phyloP scores from a whole-genome alignment of 2,329 filamentous ascomycete species.

The Aspergillus niger region DNA sequence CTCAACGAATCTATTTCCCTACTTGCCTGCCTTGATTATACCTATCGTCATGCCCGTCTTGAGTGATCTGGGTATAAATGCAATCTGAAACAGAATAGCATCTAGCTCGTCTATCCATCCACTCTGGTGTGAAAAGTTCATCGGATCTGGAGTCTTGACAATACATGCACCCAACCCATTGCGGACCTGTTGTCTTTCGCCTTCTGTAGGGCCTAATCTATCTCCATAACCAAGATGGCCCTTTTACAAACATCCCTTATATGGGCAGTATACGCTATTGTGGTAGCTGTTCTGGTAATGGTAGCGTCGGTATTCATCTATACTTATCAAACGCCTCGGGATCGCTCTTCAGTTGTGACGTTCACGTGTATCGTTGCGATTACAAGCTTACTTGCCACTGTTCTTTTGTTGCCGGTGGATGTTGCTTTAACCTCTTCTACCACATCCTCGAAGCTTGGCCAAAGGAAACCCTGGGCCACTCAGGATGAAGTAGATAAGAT shows the following conservation, averaged over 20 bases:
- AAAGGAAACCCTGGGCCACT: constrained; percentile 93
- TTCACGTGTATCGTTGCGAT: constrained; percentile 84
- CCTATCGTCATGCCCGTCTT: not conserved
- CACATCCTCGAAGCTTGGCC: constrained; percentile 70
- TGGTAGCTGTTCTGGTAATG: constrained; percentile 72
- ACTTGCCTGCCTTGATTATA: no score
- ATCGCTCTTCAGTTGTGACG: constrained; percentile 80
- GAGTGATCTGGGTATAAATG: not conserved
- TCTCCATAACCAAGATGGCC: constrained; percentile 51
- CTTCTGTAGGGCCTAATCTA: constrained; percentile 16
- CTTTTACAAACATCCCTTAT: constrained; percentile 87
- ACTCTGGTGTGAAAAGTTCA: not conserved
- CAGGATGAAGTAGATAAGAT: constrained; percentile 77
- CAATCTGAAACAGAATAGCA: not conserved
- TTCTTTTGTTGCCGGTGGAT: constrained; percentile 90
- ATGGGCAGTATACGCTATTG: constrained; percentile 90
- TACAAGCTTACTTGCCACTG: constrained; percentile 83
- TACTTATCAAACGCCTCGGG: constrained; percentile 85
- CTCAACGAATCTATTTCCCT: not conserved
- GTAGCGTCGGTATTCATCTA: constrained; percentile 84
- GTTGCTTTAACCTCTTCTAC: constrained; percentile 93
- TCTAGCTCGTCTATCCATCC: not conserved
- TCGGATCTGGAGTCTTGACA: not conserved
- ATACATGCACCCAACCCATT: not conserved
- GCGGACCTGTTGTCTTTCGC: not conserved